Conservation (phyloP, 345 rosid species). For the Anacardium occidentale region DNA sequence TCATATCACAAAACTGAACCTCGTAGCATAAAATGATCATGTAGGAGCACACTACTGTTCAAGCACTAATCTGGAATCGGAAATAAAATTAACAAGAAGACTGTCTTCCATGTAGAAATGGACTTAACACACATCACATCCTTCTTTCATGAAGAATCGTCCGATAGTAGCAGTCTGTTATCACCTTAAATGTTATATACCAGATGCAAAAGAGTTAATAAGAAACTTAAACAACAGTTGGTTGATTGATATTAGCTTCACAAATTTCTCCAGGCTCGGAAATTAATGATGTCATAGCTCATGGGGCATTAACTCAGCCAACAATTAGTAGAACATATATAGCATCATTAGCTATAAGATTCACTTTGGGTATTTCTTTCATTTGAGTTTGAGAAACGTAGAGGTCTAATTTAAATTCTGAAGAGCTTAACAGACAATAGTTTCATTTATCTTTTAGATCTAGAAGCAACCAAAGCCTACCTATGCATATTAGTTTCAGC, state of each 20-base stretch:
- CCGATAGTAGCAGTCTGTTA: background rate
- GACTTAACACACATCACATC: conserved; percentile 1
- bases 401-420: background rate
- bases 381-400: background rate
- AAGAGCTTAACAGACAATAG: background rate
- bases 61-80: background rate
- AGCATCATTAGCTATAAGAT: background rate
- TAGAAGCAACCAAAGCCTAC: too few relatives aligned
- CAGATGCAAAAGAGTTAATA: background rate
- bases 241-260: background rate
- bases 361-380: conserved; percentile 1
- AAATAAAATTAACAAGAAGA: background rate
- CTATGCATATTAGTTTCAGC: too few relatives aligned
- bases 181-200: background rate
- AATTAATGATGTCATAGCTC: background rate
- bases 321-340: background rate
- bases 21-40: too few relatives aligned
- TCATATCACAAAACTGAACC: too few relatives aligned
- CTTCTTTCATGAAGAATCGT: background rate
- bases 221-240: background rate
- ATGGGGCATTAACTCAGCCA: background rate
- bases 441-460: too few relatives aligned
- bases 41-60: too few relatives aligned
- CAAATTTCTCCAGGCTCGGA: background rate
- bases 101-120: background rate